Evolutionary conservation across 202 grass and related monocot genomes (phyloP), one percentile per base, ranked within the genome.

Genomic region (Setaria viridis): DNA sequence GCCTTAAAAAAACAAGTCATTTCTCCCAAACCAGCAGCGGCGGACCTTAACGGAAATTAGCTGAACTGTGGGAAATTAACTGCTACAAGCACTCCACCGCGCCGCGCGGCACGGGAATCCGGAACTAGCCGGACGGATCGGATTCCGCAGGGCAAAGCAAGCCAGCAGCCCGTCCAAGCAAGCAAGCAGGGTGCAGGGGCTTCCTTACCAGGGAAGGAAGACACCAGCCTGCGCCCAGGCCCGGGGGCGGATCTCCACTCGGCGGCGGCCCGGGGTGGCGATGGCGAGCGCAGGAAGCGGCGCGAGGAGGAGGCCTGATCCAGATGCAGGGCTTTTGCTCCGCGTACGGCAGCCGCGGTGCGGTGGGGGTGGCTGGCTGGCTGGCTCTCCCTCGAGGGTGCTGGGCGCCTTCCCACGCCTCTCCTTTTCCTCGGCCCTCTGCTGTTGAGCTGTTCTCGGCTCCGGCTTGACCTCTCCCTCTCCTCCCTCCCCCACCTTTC

Each of bases 261-360:
- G 1, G 30, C 69, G 56, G 32, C 56, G 6, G 56, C 15, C 4
- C 57, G 42, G 42, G 29, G n/a, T 32, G 80, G 78, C 48, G 19
- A 30, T 13, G 49, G 66, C 25, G 25, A 25, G 25, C 25, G 25
- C 25, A 25, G 25, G 25, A 25, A 25, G 25, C 30, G 16, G 41
- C 41, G 41, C 39, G 42, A 39, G 53, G 34, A 29, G 69, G 2
- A 11, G 68, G 80, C 80, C 68, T 83, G 88, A 90, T 90, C 84
- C 85, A 78, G 62, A 74, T 63, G 53, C 80, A 72, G 71, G 71
- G 59, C 9, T 5, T 16, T 70, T 50, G 84, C 49, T 73, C 35
- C 10, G 62, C 70, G 82, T n/a, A 67, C 55, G 59, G 45, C 54
- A 70, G 89, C 83, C 62, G 71, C 73, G 33, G 33, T 2, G 9